phyloP scores from a whole-genome alignment of 2,329 filamentous ascomycete genomes.

The Fusarium gaditjirri region DNA sequence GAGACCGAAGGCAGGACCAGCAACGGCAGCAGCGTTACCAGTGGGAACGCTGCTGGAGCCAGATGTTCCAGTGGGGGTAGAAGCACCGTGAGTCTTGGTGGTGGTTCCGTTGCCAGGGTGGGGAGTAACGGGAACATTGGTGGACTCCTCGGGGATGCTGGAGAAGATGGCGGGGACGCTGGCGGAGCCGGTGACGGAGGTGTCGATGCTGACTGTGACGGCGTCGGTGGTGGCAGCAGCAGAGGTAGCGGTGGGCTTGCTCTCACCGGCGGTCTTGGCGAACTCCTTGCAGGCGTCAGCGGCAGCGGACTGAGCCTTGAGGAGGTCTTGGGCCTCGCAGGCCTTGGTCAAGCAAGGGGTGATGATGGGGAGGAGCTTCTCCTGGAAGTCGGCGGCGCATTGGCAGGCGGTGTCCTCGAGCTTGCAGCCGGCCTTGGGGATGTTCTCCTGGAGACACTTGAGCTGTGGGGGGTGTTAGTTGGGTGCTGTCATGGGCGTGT shows the following conservation, averaged over 20 bases:
- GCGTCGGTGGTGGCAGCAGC: conserved; percentile 9
- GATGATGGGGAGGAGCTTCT: conserved; percentile 45
- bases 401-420: conserved; percentile 52
- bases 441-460: conserved; percentile 50
- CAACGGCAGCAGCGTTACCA: conserved; percentile 35
- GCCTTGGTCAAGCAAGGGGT: conserved; percentile 48
- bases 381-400: conserved; percentile 51
- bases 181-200: conserved; percentile 26
- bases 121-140: conserved; percentile 22
- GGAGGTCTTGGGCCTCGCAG: conserved; percentile 49
- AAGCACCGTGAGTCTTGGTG: conserved; percentile 9
- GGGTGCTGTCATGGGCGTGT: neutral
- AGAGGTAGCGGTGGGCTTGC: conserved; percentile 4
- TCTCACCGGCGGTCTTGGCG: conserved; percentile 29
- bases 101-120: conserved; percentile 22
- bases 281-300: conserved; percentile 44
- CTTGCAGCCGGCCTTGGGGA: conserved; percentile 51
- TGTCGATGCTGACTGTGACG: conserved; percentile 22
- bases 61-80: conserved; percentile 17
- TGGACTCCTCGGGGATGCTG: conserved; percentile 10
- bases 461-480: conserved; percentile 34
- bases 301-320: conserved; percentile 48
- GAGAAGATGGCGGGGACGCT: conserved; percentile 33
- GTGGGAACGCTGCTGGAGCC: conserved; percentile 21
- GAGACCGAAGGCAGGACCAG: conserved; percentile 45